Percentiles rank a stretch among this genome's conserved stretches.
phyloP scores from a whole-genome alignment of 2,329 filamentous ascomycete genomes.

The Colletotrichum trifolii region DNA sequence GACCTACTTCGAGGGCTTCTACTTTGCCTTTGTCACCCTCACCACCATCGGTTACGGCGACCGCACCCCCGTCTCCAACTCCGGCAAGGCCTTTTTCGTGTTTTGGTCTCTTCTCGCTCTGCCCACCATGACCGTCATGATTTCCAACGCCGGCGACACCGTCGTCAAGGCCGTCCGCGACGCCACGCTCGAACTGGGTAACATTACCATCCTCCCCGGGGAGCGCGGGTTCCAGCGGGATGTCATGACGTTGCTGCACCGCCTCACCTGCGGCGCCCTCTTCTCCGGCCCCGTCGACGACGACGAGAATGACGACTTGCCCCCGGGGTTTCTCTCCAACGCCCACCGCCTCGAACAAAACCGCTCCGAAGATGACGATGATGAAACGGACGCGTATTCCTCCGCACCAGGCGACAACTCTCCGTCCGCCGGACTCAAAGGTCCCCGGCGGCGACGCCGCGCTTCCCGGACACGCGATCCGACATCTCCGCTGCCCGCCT shows the following conservation, averaged over 20 bases:
- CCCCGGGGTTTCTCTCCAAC: conserved; percentile 55
- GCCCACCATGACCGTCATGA: conserved; percentile 88
- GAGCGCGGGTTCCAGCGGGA: conserved; percentile 61
- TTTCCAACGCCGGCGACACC: conserved; percentile 86
- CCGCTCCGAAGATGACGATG: conserved; percentile 39
- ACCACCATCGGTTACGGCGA: conserved; percentile 89
- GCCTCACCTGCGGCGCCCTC: conserved; percentile 24
- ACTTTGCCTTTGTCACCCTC: conserved; percentile 86
- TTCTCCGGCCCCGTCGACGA: conserved; percentile 34
- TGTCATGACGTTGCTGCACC: conserved; percentile 51
- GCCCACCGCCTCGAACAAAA: conserved; percentile 39
- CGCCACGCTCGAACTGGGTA: conserved; percentile 65
- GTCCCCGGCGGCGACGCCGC: conserved; percentile 51
- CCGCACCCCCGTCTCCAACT: conserved; percentile 78
- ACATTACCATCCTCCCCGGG: conserved; percentile 70
- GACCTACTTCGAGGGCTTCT: conserved; percentile 84
- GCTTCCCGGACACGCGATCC: conserved; percentile 52
- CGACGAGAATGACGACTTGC: conserved; percentile 49
- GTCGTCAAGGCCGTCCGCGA: conserved; percentile 74
- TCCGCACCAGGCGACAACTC: conserved; percentile 5
- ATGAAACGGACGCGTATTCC: conserved; percentile 37
- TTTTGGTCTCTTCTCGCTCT: conserved; percentile 89
- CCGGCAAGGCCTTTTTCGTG: conserved; percentile 88
- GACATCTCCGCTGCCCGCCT: conserved; percentile 44
- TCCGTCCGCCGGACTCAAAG: conserved; percentile 14